Evolutionary conservation across 2,329 filamentous ascomycete genomes (phyloP), one percentile per base, ranked within the genome.

Genomic region (Fusarium circinatum): DNA sequence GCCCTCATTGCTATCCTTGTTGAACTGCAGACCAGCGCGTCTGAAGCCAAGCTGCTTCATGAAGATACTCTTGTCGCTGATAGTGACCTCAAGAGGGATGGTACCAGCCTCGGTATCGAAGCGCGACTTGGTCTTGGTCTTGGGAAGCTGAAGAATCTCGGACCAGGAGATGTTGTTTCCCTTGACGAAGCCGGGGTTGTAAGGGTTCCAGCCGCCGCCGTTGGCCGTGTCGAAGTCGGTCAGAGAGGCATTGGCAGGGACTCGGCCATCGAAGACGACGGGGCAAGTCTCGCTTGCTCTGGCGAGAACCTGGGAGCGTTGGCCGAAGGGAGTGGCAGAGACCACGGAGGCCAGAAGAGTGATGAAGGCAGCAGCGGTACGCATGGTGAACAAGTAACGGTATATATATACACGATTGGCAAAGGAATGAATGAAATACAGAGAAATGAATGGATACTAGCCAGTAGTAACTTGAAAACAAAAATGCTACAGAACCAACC

Each of bases 61-160:
- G 80, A 91, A 92, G 79, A 92, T 90, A 74, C 88, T 90, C 67
- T 85, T 75, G 79, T 91, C 89, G 65, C 78, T 85, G 78, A 91
- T 86, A 45, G 87, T 89, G 15, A 90, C 86, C 75, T 88, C 87
- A 28, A 90, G 73, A 9, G 89, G 81, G 39, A 84, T 80, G 48
- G 83, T 82, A 51, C 81, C 80, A 22, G 73, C 74, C 58, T 89
- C 87, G 73, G 63, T 65, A 65, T 72, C 72, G 67, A 71, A 69
- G 67, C 81, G 60, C 78, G 85, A 84, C 30, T 85, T 74, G 18
- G 86, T 51, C 13, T 8, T 77, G 63, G 8, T 79, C 71, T 47
- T 81, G 80, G 18, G 79, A 75, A 89, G 84, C 65, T 86, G 78
- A 36, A 90, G 79, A 41, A 89, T 83, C 60, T 87, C 75, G 62